Percentiles rank a stretch among this genome's conserved stretches.
Conservation (phyloP, 345 rosid species). For the Syzygium aqueum region DNA sequence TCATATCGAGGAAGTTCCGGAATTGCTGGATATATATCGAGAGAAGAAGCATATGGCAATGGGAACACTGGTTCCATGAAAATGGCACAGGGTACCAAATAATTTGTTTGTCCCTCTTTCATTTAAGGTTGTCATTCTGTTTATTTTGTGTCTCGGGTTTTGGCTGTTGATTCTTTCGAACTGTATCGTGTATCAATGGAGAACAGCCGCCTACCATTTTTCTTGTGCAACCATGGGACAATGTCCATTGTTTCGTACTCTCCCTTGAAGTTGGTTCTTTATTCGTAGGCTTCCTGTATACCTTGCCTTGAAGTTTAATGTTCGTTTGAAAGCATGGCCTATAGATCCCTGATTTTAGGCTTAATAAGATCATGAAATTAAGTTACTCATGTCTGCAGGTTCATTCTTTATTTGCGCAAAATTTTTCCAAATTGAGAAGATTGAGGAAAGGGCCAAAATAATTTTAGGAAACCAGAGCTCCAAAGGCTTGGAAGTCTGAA, state of each 20-base stretch:
- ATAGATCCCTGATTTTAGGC: not conserved
- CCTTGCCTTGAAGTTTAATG: not conserved
- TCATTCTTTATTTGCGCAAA: not conserved
- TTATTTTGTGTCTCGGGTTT: not conserved
- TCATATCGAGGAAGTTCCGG: conserved; percentile 1
- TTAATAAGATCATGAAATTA: not conserved
- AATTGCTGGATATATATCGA: conserved; percentile 8
- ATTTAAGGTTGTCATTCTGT: not conserved
- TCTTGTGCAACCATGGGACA: not conserved
- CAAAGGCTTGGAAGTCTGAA: not conserved
- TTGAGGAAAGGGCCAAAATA: not conserved
- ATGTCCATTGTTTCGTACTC: not conserved
- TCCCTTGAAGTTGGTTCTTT: not conserved
- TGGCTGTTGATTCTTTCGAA: not conserved
- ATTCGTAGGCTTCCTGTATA: not conserved
- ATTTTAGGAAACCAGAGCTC: not conserved
- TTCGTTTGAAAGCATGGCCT: not conserved
- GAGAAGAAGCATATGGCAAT: conserved; percentile 11
- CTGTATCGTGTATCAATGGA: not conserved
- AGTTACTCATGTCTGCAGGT: not conserved
- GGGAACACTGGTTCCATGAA: not conserved
- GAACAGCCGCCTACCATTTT: not conserved
- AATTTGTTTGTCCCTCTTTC: not conserved
- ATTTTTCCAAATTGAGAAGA: not conserved
- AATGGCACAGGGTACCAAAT: not conserved